Percentiles rank a stretch among this genome's conserved stretches.
Evolutionary conservation across 2,329 filamentous ascomycete genomes (phyloP).

Genomic region (Fusarium kyushuense): DNA sequence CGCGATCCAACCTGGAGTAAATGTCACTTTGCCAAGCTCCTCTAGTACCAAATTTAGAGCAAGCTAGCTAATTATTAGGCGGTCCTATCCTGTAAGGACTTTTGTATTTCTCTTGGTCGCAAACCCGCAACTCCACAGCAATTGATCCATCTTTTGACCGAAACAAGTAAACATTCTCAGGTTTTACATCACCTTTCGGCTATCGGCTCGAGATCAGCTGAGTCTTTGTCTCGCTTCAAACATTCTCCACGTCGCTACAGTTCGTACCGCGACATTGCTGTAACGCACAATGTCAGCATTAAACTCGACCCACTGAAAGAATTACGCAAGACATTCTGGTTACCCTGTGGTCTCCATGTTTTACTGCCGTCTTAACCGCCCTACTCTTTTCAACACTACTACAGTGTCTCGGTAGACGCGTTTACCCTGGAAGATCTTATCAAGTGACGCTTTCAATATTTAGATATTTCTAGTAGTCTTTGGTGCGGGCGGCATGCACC

Average conservation of each 20-base stretch:
- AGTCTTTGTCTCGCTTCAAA: conserved; percentile 20
- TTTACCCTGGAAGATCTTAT: no score
- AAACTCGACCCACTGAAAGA: background rate
- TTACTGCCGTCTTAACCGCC: background rate
- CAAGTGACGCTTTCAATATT: no score
- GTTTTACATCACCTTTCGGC: conserved; percentile 17
- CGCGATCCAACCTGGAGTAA: background rate
- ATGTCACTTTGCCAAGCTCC: background rate
- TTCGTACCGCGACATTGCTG: conserved; percentile 8
- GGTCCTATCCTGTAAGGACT: no score
- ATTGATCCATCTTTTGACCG: background rate
- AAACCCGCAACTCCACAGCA: background rate
- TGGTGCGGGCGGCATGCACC: no score
- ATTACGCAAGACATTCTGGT: background rate
- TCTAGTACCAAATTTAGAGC: background rate
- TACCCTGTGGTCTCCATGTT: background rate
- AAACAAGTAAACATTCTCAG: conserved; percentile 15
- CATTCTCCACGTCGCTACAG: conserved; percentile 9
- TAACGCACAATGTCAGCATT: conserved; percentile 3
- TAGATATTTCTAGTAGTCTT: no score
- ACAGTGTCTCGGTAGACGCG: no score
- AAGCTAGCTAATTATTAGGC: background rate
- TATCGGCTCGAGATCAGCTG: conserved; percentile 21
- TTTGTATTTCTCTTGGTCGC: no score
- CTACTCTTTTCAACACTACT: no score